Evolutionary conservation across 208 protist genomes (phyloP), one percentile per base, ranked within the genome.

Genomic region (Trypanosoma rangeli): DNA sequence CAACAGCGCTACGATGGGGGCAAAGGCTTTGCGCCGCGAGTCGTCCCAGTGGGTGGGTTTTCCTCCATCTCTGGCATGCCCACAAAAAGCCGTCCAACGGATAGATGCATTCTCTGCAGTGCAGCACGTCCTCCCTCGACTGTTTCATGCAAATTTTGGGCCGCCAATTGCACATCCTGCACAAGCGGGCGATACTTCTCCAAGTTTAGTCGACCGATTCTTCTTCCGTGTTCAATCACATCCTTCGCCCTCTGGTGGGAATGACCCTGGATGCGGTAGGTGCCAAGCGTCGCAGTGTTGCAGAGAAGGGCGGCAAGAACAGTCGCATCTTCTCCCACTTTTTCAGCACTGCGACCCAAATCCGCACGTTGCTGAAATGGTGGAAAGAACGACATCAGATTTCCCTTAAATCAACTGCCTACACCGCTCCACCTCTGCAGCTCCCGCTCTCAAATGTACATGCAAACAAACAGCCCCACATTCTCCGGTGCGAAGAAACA

Each of bases 251-350:
- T 39, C 7, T 22, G 24, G 1, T 50, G 57, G 52, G 33, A 66
- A n/a, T 74, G 68, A 7, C 66, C 62, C 50, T 66, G 49, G 42
- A 74, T 63, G 37, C 55, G 44, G 46, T 74, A 68, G 18, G 24
- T 48, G 33, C 58, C 68, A 39, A 74, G 12, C 22, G 58, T 66
- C 44, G 68, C 29, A 1, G 58, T 56, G 33, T 66, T 74, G 39
- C 20, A 74, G 13, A 66, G 68, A 56, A 74, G 20, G 8, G 68
- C 49, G 18, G 15, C n/a, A 22, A 74, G 58, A 42, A 74, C 33
- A 10, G 58, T 66, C 22, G 59, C 37, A 26, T 66, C 59, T 20
- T 22, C 33, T 7, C 52, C 42, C 8, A 73, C 37, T 22, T 59
- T 24, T 35, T 62, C 39, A 5, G 54, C 24, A 33, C 31, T 54